Evolutionary conservation across 1,139 yeast genomes (phyloP).

Genomic region (Wickerhamiella infanticola): DNA sequence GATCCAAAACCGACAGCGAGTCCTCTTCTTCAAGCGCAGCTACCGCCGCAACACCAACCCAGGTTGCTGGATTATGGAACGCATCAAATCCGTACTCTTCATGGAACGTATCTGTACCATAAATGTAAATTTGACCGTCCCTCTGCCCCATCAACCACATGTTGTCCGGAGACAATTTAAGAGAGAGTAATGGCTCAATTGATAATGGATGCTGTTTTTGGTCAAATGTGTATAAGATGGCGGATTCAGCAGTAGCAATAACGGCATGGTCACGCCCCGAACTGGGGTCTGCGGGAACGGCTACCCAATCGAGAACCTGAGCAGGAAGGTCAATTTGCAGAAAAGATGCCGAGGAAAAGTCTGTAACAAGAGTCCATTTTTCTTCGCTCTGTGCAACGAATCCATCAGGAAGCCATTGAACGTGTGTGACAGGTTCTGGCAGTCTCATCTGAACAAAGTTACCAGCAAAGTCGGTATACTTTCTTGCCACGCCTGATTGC

Average conservation of each 20-base stretch:
- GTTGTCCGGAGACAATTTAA: not conserved
- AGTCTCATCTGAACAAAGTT: constrained; percentile 40
- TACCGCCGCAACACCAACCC: constrained; percentile 43
- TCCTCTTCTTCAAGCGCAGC: constrained; percentile 38
- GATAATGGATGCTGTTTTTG: not conserved
- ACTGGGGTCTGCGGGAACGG: not conserved
- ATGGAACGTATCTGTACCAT: not conserved
- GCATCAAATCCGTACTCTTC: not conserved
- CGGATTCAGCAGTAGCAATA: not conserved
- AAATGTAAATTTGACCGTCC: not conserved
- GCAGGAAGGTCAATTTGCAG: not conserved
- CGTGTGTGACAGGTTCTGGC: constrained; percentile 7
- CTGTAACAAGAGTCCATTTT: not conserved
- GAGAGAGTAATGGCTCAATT: not conserved
- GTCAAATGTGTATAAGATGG: not conserved
- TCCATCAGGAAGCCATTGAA: constrained; percentile 1
- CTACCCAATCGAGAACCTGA: not conserved
- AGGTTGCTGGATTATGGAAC: not conserved
- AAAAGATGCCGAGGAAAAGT: not conserved
- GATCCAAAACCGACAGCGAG: constrained; percentile 17
- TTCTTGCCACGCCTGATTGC: constrained; percentile 43
- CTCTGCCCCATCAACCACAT: not conserved
- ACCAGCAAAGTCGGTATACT: constrained; percentile 56
- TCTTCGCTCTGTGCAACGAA: constrained; percentile 2
- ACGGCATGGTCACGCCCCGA: constrained; percentile 15